phyloP scores from a whole-genome alignment of 1,139 yeast species.

The Taphrina confusa region DNA sequence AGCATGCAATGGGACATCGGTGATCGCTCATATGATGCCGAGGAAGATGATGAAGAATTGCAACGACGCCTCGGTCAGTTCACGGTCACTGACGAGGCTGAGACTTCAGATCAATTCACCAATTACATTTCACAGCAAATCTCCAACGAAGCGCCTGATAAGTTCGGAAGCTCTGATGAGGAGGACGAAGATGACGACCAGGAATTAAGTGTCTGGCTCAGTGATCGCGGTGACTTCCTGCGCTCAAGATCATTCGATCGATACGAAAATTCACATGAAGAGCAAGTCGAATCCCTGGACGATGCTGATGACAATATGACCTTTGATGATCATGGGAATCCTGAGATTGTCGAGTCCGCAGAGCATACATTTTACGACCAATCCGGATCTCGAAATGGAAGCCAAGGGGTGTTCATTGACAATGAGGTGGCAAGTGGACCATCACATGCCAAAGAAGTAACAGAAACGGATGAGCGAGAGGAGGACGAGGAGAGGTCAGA shows the following conservation, averaged over 20 bases:
- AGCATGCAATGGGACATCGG: constrained; percentile 41
- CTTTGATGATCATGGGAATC: constrained; percentile 7
- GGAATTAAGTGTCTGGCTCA: constrained; percentile 21
- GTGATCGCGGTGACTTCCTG: constrained; percentile 21
- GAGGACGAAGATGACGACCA: constrained; percentile 52
- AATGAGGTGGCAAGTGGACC: not conserved
- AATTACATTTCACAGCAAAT: constrained; percentile 78
- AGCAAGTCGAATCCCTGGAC: constrained; percentile 25
- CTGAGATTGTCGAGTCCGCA: not conserved
- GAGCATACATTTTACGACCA: not conserved
- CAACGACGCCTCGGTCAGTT: constrained; percentile 36
- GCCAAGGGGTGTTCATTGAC: not conserved
- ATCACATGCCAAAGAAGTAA: too few species aligned
- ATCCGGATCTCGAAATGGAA: too few species aligned
- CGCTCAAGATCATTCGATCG: constrained; percentile 23
- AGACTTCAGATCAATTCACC: constrained; percentile 57
- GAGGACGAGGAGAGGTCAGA: not conserved
- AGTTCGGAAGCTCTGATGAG: constrained; percentile 58
- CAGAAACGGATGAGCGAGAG: not conserved
- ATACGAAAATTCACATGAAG: constrained; percentile 26
- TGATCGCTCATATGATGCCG: constrained; percentile 48
- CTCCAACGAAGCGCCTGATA: constrained; percentile 61
- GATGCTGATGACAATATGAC: not conserved
- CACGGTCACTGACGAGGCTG: constrained; percentile 45
- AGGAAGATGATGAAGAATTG: constrained; percentile 45